Evolutionary conservation across 208 protist genomes (phyloP).

Genomic region (Histomonas meleagridis): DNA sequence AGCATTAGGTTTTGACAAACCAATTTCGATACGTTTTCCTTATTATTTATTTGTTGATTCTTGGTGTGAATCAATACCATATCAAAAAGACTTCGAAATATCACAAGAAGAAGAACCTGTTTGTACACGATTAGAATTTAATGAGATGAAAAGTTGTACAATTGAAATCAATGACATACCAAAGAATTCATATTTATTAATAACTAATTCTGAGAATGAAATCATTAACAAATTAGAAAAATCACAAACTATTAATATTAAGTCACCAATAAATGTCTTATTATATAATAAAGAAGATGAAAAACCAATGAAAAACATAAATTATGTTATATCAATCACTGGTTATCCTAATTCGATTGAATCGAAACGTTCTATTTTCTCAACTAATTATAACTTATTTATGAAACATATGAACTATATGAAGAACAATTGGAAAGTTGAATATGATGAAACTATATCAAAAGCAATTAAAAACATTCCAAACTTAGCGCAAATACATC

Average conservation of each 20-base stretch:
- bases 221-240: too few species aligned
- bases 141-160: too few species aligned
- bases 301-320: too few species aligned
- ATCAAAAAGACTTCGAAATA: background rate
- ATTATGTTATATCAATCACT: too few species aligned
- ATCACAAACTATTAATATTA: too few species aligned
- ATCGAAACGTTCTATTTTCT: background rate
- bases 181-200: too few species aligned
- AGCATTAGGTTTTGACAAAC: background rate
- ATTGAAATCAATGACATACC: too few species aligned
- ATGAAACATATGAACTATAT: background rate
- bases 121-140: too few species aligned
- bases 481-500: background rate
- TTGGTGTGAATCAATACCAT: background rate
- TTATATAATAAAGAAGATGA: too few species aligned
- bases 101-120: too few species aligned
- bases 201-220: too few species aligned
- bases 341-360: background rate
- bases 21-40: background rate
- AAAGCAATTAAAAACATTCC: background rate
- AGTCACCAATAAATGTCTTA: too few species aligned
- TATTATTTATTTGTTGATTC: background rate
- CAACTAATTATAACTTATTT: background rate
- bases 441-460: background rate
- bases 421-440: background rate